These are phyloP conservation scores for Blastocystis sp. DNA, from an alignment of 352 stramenopile genomes.

Conservation along the genomic window DNA sequence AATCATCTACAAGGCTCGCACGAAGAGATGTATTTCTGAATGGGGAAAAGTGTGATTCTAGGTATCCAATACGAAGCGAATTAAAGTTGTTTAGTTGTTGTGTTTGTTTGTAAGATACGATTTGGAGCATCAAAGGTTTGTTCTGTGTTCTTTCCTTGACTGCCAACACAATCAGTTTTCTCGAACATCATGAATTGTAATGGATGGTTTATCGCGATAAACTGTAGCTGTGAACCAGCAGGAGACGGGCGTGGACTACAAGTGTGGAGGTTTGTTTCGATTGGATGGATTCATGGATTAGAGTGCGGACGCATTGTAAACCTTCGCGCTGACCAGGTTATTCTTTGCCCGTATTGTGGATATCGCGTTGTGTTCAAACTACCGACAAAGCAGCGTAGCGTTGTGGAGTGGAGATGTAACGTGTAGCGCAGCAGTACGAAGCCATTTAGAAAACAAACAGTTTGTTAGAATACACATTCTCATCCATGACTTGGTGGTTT, in stretches of 20 bases:
- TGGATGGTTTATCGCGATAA: background rate
- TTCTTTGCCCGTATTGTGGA: slow-evolving; percentile 36
- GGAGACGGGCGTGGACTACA: slow-evolving; percentile 39
- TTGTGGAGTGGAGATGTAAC: background rate
- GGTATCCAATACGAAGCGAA: slow-evolving; percentile 53
- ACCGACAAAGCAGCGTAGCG: slow-evolving; percentile 5
- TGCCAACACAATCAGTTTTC: background rate
- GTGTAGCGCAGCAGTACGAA: slow-evolving; percentile 41
- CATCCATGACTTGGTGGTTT: background rate
- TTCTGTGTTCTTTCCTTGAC: background rate
- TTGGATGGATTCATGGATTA: background rate
- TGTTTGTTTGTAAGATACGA: slow-evolving; percentile 27
- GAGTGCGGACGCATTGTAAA: slow-evolving; percentile 37
- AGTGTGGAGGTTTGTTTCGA: background rate
- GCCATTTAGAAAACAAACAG: slow-evolving; percentile 28
- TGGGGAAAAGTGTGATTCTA: background rate
- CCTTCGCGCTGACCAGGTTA: background rate
- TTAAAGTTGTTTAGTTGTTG: slow-evolving; percentile 30
- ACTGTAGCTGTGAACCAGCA: slow-evolving; percentile 4
- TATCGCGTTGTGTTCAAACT: slow-evolving; percentile 54
- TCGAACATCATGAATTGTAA: slow-evolving; percentile 18
- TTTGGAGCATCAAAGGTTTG: background rate
- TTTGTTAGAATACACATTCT: slow-evolving; percentile 34
- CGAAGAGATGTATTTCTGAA: slow-evolving; percentile 15
- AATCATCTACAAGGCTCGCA: slow-evolving; percentile 53